A percentile compares a stretch with the other conserved stretches of the same genome.
phyloP scores from a whole-genome alignment of 768 basidiomycete genomes.

The Pulveroboletus sp. region DNA sequence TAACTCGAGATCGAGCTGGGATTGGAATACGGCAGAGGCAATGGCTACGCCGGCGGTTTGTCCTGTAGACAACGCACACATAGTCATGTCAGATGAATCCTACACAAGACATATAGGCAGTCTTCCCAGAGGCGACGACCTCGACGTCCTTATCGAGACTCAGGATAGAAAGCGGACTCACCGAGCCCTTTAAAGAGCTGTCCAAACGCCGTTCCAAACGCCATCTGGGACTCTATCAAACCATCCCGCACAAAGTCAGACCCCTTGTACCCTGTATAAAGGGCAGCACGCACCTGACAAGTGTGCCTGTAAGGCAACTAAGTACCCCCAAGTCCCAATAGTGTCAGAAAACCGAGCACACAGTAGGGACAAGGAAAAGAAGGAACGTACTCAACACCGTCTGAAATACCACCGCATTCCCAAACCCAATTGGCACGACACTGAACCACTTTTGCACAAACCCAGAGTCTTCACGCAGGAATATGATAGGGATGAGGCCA shows the following conservation, averaged over 20 bases:
- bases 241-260: background rate
- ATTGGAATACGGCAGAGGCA: conserved; percentile 15
- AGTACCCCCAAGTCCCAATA: background rate
- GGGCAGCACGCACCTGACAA: background rate
- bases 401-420: conserved; percentile 13
- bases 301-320: conserved; percentile 14
- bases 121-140: too few relatives aligned
- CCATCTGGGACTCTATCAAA: background rate
- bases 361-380: too few relatives aligned
- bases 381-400: conserved; percentile 7
- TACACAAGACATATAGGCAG: background rate
- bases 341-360: background rate
- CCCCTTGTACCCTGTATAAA: background rate
- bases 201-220: conserved; percentile 1
- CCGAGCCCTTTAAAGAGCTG: conserved; percentile 14
- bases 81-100: background rate
- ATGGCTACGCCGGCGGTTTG: conserved; percentile 11
- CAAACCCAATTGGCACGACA: conserved; percentile 15
- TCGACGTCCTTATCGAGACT: background rate
- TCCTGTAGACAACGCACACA: background rate
- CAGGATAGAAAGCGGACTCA: background rate
- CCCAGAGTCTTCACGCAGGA: conserved; percentile 6
- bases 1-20: conserved; percentile 10
- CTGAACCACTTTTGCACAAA: conserved; percentile 9
- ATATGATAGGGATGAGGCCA: conserved; percentile 10